Conservation (phyloP, 768 basidiomycete species). For the Boletus reticulatus region DNA sequence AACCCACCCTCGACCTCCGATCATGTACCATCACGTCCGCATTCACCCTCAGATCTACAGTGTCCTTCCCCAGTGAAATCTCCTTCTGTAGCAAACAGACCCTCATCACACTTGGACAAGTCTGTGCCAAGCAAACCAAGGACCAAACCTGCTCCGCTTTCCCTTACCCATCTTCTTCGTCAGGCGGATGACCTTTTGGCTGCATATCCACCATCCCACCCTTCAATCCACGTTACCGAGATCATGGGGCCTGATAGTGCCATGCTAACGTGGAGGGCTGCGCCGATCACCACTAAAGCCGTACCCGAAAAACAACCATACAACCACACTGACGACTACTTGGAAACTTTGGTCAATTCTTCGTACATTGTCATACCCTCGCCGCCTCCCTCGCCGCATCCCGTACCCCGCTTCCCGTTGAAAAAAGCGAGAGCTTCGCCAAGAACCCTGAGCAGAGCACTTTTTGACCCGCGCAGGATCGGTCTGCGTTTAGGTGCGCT, state of each 20-base stretch:
- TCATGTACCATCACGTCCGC: not conserved
- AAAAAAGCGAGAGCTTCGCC: constrained; percentile 20
- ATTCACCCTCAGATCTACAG: constrained; percentile 4
- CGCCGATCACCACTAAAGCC: constrained; percentile 25
- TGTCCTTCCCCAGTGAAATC: not conserved
- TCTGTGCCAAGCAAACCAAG: constrained; percentile 6
- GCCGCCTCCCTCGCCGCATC: constrained; percentile 21
- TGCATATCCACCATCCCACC: constrained; percentile 59
- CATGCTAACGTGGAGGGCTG: constrained; percentile 61
- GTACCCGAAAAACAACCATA: constrained; percentile 23
- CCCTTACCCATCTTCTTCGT: constrained; percentile 50
- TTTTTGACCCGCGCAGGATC: constrained; percentile 17
- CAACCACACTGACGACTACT: constrained; percentile 26
- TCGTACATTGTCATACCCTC: constrained; percentile 25
- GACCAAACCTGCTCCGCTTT: constrained; percentile 29
- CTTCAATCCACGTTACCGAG: constrained; percentile 47
- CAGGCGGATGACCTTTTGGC: constrained; percentile 58
- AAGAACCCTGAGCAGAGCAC: constrained; percentile 4
- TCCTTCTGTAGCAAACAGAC: not conserved
- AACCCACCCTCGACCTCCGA: not conserved
- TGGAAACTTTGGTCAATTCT: constrained; percentile 25
- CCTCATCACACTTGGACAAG: constrained; percentile 3
- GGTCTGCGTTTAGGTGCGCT: constrained; percentile 24
- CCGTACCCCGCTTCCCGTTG: constrained; percentile 5
- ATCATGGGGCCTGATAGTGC: constrained; percentile 82